Conservation (phyloP, 257 asterid genomes). For the Salvia hispanica region DNA sequence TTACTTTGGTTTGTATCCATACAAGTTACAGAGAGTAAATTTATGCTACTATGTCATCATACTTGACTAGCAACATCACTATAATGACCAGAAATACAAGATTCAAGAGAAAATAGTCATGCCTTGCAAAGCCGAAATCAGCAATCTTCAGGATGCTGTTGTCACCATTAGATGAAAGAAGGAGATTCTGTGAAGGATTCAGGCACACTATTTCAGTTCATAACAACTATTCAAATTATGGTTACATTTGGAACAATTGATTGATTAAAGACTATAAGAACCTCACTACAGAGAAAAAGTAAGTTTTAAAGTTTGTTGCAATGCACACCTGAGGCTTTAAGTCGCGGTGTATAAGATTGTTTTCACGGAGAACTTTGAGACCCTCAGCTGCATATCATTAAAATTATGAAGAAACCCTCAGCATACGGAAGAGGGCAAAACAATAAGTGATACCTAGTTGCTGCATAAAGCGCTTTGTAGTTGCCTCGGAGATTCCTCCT, state of each 20-base stretch:
- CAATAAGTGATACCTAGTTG: slow-evolving; percentile 65
- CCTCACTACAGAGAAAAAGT: slow-evolving; percentile 21
- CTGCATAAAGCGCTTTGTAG: slow-evolving; percentile 90
- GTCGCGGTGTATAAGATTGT: slow-evolving; percentile 90
- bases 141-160: slow-evolving; percentile 45
- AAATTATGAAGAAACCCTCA: slow-evolving; percentile 11
- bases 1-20: slow-evolving; percentile 11
- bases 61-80: neutral
- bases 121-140: slow-evolving; percentile 77
- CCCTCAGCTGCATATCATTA: slow-evolving; percentile 71
- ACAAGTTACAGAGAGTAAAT: slow-evolving; percentile 7
- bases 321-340: slow-evolving; percentile 88
- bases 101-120: slow-evolving; percentile 27
- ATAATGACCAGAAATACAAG: slow-evolving; percentile 6
- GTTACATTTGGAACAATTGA: slow-evolving; percentile 10
- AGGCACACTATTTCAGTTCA: slow-evolving; percentile 33
- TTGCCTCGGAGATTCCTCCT: slow-evolving; percentile 79
- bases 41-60: slow-evolving; percentile 18
- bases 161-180: slow-evolving; percentile 40
- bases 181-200: slow-evolving; percentile 48
- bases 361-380: slow-evolving; percentile 83
- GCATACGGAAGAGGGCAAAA: slow-evolving; percentile 12
- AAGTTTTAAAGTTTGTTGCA: slow-evolving; percentile 8
- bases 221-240: slow-evolving; percentile 19
- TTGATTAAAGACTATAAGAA: slow-evolving; percentile 13